Conservation (phyloP, 495 filamentous ascomycete species). For the Penicillium tannophilum region DNA sequence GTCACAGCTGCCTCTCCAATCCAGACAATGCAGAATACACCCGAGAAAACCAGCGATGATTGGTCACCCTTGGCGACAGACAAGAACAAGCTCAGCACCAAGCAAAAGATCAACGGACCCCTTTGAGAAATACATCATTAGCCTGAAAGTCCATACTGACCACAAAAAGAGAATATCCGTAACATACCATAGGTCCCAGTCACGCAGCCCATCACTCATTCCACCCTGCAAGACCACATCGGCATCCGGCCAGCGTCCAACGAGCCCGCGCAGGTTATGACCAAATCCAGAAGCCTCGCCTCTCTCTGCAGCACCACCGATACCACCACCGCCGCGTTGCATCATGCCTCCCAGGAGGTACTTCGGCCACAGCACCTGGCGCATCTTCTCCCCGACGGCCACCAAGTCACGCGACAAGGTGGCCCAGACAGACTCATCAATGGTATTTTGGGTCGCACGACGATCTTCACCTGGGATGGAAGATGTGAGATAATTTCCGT, state of each 20-base stretch:
- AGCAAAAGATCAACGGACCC: constrained; percentile 90
- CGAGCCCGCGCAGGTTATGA: constrained; percentile 63
- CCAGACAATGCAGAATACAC: constrained; percentile 96
- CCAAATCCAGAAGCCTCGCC: constrained; percentile 64
- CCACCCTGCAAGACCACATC: constrained; percentile 72
- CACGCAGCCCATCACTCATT: constrained; percentile 84
- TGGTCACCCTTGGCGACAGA: constrained; percentile 77
- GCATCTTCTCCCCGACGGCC: constrained; percentile 96
- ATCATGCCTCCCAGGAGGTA: constrained; percentile 79
- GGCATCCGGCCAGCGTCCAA: constrained; percentile 71
- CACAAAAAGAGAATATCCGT: background rate
- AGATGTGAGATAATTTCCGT: constrained; percentile 74
- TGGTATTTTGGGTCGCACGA: constrained; percentile 87
- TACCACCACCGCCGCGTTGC: constrained; percentile 67
- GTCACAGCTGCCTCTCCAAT: constrained; percentile 96
- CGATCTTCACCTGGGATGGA: constrained; percentile 93
- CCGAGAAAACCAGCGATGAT: constrained; percentile 86
- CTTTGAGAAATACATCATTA: constrained; percentile 33
- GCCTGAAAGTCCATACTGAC: background rate
- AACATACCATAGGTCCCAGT: constrained; percentile 92
- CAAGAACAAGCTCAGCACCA: constrained; percentile 82
- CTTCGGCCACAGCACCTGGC: constrained; percentile 95
- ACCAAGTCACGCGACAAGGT: constrained; percentile 88
- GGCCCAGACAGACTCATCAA: constrained; percentile 96
- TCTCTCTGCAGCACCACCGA: constrained; percentile 66